These are phyloP conservation scores for Rhodomyrtus tomentosa DNA, from an alignment of 345 rosid genomes.

Conservation along the genomic window DNA sequence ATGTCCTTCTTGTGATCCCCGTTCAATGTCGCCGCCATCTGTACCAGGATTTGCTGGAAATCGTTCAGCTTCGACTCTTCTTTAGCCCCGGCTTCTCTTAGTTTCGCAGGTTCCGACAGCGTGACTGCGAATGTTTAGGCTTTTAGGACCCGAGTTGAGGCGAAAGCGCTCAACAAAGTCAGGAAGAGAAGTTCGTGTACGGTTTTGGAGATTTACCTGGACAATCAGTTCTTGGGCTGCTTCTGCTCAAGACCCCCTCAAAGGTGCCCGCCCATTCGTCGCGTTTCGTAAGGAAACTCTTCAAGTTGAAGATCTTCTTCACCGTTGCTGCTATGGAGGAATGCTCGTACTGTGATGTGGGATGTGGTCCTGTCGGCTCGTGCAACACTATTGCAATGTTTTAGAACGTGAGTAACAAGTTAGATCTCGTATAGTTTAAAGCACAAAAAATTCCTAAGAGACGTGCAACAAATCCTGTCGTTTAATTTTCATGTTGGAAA, in stretches of 20 bases:
- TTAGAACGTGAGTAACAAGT: neutral
- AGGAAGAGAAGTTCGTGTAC: neutral
- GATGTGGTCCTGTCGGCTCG: conserved; percentile 59
- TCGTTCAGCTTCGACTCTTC: conserved; percentile 48
- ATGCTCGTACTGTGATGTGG: conserved; percentile 77
- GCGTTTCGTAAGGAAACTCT: conserved; percentile 66
- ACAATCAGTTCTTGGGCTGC: conserved; percentile 55
- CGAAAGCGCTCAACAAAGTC: too few species aligned
- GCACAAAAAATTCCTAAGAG: neutral
- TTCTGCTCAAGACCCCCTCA: conserved; percentile 42
- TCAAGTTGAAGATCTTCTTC: conserved; percentile 66
- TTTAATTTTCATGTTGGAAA: too few species aligned
- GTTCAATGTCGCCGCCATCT: conserved; percentile 44
- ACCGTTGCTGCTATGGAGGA: conserved; percentile 79
- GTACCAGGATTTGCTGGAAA: conserved; percentile 57
- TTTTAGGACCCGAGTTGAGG: neutral
- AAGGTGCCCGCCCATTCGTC: conserved; percentile 91
- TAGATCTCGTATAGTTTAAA: neutral
- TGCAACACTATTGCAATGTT: conserved; percentile 40
- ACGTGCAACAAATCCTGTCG: too few species aligned
- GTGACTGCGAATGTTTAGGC: conserved; percentile 16
- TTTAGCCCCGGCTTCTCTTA: conserved; percentile 21
- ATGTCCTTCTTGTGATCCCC: conserved; percentile 44
- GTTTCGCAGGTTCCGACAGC: conserved; percentile 28
- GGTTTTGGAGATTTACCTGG: conserved; percentile 34